Evolutionary conservation across 2,329 filamentous ascomycete genomes (phyloP).

Genomic region (Exophiala viscosa): DNA sequence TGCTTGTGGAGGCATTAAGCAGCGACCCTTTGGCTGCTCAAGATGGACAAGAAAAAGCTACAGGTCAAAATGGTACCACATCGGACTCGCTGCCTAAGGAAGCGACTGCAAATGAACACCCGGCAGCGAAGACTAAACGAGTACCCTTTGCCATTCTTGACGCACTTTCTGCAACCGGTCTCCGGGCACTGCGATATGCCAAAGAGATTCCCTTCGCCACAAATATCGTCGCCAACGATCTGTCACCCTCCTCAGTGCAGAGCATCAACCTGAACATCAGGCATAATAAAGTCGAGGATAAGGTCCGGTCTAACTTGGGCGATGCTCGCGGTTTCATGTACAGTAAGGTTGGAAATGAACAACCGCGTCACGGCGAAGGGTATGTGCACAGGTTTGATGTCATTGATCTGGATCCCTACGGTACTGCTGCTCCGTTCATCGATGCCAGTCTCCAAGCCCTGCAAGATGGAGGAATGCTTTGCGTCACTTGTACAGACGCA

Average conservation of each 20-base stretch:
- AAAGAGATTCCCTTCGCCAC: constrained; percentile 84
- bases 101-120: background rate
- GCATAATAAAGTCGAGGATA: constrained; percentile 71
- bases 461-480: constrained; percentile 82
- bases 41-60: constrained; percentile 8
- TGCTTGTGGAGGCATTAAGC: constrained; percentile 12
- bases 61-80: background rate
- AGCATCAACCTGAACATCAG: constrained; percentile 80
- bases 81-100: constrained; percentile 2
- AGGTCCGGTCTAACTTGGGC: constrained; percentile 68
- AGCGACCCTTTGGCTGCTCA: constrained; percentile 3
- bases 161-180: constrained; percentile 86
- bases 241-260: constrained; percentile 70
- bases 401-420: constrained; percentile 94
- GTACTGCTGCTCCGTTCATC: constrained; percentile 86
- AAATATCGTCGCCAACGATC: constrained; percentile 81
- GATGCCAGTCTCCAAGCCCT: constrained; percentile 86
- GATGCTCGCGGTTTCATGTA: constrained; percentile 95
- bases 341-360: constrained; percentile 53
- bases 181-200: constrained; percentile 86
- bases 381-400: constrained; percentile 71
- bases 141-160: constrained; percentile 79
- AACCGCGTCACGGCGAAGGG: constrained; percentile 35
- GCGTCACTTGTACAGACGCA: constrained; percentile 94
- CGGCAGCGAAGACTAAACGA: constrained; percentile 31